Conservation (phyloP, 441 rosid species). For the Populus hybrid region DNA sequence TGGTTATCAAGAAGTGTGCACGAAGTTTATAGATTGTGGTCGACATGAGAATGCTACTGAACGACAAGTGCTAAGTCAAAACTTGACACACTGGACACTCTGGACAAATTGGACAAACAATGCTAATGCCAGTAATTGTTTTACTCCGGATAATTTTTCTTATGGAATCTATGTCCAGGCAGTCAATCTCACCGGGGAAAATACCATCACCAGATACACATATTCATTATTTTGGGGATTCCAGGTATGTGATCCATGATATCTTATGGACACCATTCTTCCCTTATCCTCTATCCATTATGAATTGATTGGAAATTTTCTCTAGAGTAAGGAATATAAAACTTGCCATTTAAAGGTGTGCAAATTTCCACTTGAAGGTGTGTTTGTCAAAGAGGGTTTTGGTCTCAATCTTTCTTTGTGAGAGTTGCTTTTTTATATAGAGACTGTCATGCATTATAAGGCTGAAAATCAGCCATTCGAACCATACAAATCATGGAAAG, state of each 20-base stretch:
- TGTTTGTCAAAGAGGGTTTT: too few species aligned
- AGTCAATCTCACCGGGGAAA: constrained; percentile 53
- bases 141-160: constrained; percentile 34
- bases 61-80: rapidly evolving
- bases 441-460: too few species aligned
- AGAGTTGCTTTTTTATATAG: too few species aligned
- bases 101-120: constrained; percentile 22
- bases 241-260: constrained; percentile 46
- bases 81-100: constrained; percentile 32
- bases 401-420: too few species aligned
- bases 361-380: too few species aligned
- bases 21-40: constrained; percentile 58
- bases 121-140: constrained; percentile 48
- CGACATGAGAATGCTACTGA: constrained; percentile 15
- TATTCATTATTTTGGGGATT: constrained; percentile 95
- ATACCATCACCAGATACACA: constrained; percentile 52
- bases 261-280: neutral
- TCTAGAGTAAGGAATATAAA: neutral
- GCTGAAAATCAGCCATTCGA: too few species aligned
- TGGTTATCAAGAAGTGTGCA: constrained; percentile 9
- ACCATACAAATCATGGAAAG: too few species aligned
- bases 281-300: neutral
- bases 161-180: constrained; percentile 64
- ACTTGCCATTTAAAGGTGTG: too few species aligned
- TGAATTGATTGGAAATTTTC: neutral